Conservation (phyloP, 306 rosid genomes). For the Datisca glomerata region DNA sequence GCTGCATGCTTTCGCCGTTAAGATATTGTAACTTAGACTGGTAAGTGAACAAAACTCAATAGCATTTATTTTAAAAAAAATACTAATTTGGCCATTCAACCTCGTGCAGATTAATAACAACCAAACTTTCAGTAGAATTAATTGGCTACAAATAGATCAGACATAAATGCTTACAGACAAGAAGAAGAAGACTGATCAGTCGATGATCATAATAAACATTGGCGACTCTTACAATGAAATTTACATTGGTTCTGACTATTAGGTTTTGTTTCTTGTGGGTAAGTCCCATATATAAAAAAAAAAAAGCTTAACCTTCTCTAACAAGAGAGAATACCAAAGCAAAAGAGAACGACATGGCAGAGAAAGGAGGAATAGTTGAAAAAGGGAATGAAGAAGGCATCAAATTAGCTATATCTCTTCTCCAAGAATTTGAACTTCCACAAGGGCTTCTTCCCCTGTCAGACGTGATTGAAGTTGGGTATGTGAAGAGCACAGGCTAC, state of each 20-base stretch:
- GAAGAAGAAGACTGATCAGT: too few species aligned
- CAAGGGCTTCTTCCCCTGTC: conserved; percentile 63
- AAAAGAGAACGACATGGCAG: too few species aligned
- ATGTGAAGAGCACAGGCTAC: conserved; percentile 54
- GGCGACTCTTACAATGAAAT: conserved; percentile 26
- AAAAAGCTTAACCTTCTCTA: background rate
- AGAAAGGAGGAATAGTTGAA: conserved; percentile 66
- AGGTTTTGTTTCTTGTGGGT: background rate
- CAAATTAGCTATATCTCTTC: conserved; percentile 35
- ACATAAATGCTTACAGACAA: conserved; percentile 21
- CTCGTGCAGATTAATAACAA: too few species aligned
- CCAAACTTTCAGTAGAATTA: too few species aligned
- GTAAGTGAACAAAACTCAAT: too few species aligned
- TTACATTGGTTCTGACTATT: conserved; percentile 12
- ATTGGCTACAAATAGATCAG: too few species aligned
- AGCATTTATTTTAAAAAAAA: too few species aligned
- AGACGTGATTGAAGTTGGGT: conserved; percentile 63
- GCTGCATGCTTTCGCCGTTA: too few species aligned
- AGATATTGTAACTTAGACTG: too few species aligned
- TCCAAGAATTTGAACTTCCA: conserved; percentile 62
- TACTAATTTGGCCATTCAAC: too few species aligned
- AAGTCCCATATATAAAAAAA: background rate
- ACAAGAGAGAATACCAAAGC: background rate
- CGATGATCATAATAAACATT: too few species aligned
- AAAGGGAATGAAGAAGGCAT: conserved; percentile 61